phyloP scores from a whole-genome alignment of 192 early-diverging fungal genomes.

The Coemansia asiatica region DNA sequence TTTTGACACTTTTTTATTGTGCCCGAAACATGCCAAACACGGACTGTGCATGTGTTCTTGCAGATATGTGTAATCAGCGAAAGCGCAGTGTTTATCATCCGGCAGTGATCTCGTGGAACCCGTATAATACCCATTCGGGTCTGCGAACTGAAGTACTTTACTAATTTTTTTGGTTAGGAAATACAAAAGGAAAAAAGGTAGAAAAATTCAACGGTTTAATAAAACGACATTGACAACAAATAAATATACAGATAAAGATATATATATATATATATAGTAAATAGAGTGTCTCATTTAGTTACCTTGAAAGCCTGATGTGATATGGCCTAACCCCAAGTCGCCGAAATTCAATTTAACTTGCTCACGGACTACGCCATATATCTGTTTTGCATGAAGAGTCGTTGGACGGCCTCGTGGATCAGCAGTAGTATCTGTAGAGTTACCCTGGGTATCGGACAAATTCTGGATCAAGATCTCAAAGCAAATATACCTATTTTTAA shows the following conservation, averaged over 20 bases:
- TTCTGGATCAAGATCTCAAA: slow-evolving; percentile 25
- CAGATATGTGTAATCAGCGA: slow-evolving; percentile 19
- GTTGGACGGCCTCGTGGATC: background rate
- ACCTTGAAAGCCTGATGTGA: slow-evolving; percentile 32
- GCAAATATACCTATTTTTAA: slow-evolving; percentile 52
- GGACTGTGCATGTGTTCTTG: slow-evolving; percentile 24
- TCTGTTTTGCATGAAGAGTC: slow-evolving; percentile 4
- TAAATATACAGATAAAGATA: too few relatives aligned
- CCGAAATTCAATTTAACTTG: slow-evolving; percentile 40
- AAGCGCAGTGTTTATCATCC: slow-evolving; percentile 37
- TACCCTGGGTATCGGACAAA: too few relatives aligned
- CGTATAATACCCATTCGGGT: slow-evolving; percentile 41
- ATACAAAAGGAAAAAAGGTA: background rate
- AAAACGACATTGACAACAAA: too few relatives aligned
- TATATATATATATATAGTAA: too few relatives aligned
- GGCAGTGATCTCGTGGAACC: slow-evolving; percentile 48
- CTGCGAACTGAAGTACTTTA: slow-evolving; percentile 38
- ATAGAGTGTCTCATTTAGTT: background rate
- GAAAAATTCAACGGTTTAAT: too few relatives aligned
- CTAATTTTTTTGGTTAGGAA: slow-evolving; percentile 1
- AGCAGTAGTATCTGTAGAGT: background rate
- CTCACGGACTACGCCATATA: slow-evolving; percentile 34
- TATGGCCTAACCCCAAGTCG: slow-evolving; percentile 31
- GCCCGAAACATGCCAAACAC: slow-evolving; percentile 43
- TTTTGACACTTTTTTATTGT: slow-evolving; percentile 53